Evolutionary conservation across 108 stramenopile genomes (phyloP).

Genomic region (Cyclotella sp.): DNA sequence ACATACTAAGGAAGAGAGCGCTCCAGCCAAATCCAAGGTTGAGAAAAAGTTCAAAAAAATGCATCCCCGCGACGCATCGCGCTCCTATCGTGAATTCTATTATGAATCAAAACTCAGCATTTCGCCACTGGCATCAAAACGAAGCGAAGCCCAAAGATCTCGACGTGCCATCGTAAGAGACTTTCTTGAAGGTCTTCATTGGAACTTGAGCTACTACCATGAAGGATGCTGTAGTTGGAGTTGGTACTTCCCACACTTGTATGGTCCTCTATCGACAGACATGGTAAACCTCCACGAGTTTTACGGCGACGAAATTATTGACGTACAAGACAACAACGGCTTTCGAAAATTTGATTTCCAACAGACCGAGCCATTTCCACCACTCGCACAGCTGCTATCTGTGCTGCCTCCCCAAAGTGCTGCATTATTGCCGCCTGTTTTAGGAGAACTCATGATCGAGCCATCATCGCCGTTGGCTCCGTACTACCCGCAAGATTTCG

Average conservation of each 20-base stretch:
- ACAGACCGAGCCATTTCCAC: slow-evolving; percentile 85
- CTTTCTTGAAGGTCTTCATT: slow-evolving; percentile 94
- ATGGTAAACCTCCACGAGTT: slow-evolving; percentile 88
- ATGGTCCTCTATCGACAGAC: slow-evolving; percentile 94
- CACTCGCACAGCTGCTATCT: slow-evolving; percentile 94
- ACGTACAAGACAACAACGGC: slow-evolving; percentile 65
- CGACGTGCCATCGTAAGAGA: slow-evolving; percentile 83
- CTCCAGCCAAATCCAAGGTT: slow-evolving; percentile 37
- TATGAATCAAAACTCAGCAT: slow-evolving; percentile 93
- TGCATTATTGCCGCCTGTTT: slow-evolving; percentile 82
- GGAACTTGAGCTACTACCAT: slow-evolving; percentile 97
- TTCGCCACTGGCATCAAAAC: slow-evolving; percentile 36
- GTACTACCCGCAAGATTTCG: slow-evolving; percentile 90
- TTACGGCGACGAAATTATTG: slow-evolving; percentile 61
- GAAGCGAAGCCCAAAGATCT: slow-evolving; percentile 65
- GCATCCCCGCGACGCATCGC: slow-evolving; percentile 72
- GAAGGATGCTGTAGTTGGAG: slow-evolving; percentile 95
- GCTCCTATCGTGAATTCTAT: slow-evolving; percentile 94
- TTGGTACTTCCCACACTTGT: slow-evolving; percentile 98
- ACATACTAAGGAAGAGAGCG: slow-evolving; percentile 38
- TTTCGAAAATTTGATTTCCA: slow-evolving; percentile 74
- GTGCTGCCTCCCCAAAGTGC: slow-evolving; percentile 96
- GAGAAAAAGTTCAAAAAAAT: slow-evolving; percentile 66
- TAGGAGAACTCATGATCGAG: slow-evolving; percentile 92
- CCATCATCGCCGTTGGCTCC: slow-evolving; percentile 86